These are phyloP conservation scores for Sarocladiaceae sp. DNA, from an alignment of 2,329 filamentous ascomycete genomes.

Conservation along the genomic window DNA sequence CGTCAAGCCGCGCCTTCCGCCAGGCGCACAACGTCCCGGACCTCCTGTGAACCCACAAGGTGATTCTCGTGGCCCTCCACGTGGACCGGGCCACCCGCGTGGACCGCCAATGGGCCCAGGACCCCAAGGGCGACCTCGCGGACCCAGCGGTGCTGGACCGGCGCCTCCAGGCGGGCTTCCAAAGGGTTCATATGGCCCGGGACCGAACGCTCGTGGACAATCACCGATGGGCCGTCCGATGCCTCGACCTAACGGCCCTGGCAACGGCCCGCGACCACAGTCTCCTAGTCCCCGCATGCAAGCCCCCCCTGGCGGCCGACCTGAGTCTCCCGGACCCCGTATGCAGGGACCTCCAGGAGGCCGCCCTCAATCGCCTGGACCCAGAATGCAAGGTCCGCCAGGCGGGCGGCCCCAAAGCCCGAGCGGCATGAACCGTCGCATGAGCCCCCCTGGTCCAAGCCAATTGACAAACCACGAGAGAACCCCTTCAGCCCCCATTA, in stretches of 20 bases:
- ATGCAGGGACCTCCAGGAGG: no score
- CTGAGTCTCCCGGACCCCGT: conserved; percentile 29
- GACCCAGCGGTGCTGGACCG: conserved; percentile 25
- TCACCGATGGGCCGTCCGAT: conserved; percentile 26
- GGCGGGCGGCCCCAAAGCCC: conserved; percentile 33
- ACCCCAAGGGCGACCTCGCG: conserved; percentile 14
- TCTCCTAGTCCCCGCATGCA: conserved; percentile 6
- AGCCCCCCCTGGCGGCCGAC: conserved; percentile 23
- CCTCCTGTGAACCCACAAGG: conserved; percentile 43
- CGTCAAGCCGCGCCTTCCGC: conserved; percentile 70
- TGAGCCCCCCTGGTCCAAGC: conserved; percentile 36
- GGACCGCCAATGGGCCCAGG: conserved; percentile 16
- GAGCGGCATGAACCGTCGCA: conserved; percentile 32
- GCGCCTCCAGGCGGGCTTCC: conserved; percentile 35
- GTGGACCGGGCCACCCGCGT: conserved; percentile 15
- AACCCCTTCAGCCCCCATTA: conserved; percentile 3
- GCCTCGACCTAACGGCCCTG: conserved; percentile 10
- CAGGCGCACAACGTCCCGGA: conserved; percentile 41
- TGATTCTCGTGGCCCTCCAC: conserved; percentile 4
- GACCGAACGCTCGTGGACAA: conserved; percentile 14
- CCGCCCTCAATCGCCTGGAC: conserved; percentile 4
- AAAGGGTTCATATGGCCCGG: conserved; percentile 18
- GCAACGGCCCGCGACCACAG: background rate
- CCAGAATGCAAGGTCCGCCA: conserved; percentile 17
- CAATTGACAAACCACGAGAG: conserved; percentile 30